A percentile compares a stretch with the other conserved stretches of the same genome.
Conservation (phyloP, 805 yeast genomes). For the Zygoascus flipseniorum region DNA sequence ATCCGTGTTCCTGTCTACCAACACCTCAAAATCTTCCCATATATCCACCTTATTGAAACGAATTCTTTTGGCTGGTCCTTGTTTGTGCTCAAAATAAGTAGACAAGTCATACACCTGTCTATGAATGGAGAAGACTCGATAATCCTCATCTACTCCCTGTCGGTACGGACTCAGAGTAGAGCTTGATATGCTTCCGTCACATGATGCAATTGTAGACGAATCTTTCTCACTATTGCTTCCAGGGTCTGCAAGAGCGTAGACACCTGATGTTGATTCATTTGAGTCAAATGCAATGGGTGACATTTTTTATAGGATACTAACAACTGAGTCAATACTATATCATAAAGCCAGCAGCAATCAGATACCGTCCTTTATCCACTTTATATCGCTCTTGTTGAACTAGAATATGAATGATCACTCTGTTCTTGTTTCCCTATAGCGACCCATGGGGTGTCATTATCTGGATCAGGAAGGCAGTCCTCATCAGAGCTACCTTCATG, state of each 20-base stretch:
- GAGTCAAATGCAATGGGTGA: not conserved
- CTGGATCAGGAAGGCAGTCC: not conserved
- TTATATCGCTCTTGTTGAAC: too few species aligned
- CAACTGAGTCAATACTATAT: too few species aligned
- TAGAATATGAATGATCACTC: too few species aligned
- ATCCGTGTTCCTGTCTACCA: not conserved
- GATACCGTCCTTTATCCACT: too few species aligned
- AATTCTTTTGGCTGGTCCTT: not conserved
- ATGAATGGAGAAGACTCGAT: slow-evolving; percentile 1
- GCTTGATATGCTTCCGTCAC: not conserved
- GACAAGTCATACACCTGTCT: slow-evolving; percentile 4
- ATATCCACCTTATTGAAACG: not conserved
- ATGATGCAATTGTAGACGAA: not conserved
- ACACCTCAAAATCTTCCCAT: slow-evolving; percentile 3
- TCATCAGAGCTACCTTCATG: too few species aligned
- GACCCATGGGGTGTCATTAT: not conserved
- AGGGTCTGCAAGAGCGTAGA: not conserved
- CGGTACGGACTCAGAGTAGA: not conserved
- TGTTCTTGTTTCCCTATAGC: not conserved
- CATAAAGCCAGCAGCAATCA: too few species aligned
- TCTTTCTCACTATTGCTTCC: not conserved
- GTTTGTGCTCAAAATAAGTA: slow-evolving; percentile 2
- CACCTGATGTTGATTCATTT: not conserved
- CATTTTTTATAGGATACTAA: not conserved
- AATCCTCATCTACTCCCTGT: not conserved